A percentile compares a stretch with the other conserved stretches of the same genome.
Evolutionary conservation across 495 filamentous ascomycete species (phyloP).

Genomic region (Hypoxylon fuscum): DNA sequence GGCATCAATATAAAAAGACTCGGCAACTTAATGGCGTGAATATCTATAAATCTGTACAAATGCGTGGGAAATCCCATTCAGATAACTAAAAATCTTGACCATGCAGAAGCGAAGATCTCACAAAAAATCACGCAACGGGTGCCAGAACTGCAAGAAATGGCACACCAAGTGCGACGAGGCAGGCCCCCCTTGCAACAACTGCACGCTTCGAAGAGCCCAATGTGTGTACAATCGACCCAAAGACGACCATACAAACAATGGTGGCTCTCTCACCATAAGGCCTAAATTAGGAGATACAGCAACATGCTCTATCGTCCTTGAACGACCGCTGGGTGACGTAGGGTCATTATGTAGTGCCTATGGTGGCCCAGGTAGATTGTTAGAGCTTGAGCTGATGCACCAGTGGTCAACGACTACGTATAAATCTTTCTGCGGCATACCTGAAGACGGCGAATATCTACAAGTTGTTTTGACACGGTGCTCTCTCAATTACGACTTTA

Average conservation of each 20-base stretch:
- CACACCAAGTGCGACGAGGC: constrained; percentile 52
- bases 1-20: background rate
- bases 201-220: constrained; percentile 43
- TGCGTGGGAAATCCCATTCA: background rate
- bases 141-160: constrained; percentile 51
- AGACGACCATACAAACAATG: constrained; percentile 1
- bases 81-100: background rate
- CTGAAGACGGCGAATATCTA: constrained; percentile 43
- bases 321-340: constrained; percentile 29
- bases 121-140: constrained; percentile 50
- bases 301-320: background rate
- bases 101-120: constrained; percentile 50
- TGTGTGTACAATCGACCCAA: constrained; percentile 41
- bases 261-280: constrained; percentile 14
- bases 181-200: constrained; percentile 49
- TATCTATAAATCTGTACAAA: background rate
- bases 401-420: constrained; percentile 48
- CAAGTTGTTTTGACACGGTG: constrained; percentile 40
- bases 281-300: background rate
- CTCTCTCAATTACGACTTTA: constrained; percentile 41
- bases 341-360: constrained; percentile 33
- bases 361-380: constrained; percentile 31
- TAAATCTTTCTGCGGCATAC: constrained; percentile 42
- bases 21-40: background rate
- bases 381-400: constrained; percentile 51